These are phyloP conservation scores for Naganishia sp. DNA, from an alignment of 1,284 basidiomycete genomes.

Conservation along the genomic window DNA sequence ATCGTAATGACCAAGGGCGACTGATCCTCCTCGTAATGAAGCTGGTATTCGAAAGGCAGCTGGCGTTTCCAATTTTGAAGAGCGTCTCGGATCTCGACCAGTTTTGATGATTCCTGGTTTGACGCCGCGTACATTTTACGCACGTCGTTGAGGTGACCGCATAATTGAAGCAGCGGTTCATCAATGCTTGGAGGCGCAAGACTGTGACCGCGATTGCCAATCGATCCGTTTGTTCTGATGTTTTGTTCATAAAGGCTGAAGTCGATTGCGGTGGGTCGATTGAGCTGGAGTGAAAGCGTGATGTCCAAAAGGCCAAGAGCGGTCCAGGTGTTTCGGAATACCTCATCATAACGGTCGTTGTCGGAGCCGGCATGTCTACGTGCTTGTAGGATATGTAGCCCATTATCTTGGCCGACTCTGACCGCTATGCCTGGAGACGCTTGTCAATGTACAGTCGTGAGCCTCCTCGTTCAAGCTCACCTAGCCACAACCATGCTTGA, in stretches of 20 bases:
- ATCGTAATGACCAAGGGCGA: conserved; percentile 16
- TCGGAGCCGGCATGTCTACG: conserved; percentile 1
- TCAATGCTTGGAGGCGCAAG: conserved; percentile 5
- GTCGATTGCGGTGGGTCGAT: conserved; percentile 24
- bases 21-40: conserved; percentile 22
- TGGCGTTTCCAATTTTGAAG: conserved; percentile 25
- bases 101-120: background rate
- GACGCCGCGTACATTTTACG: conserved; percentile 28
- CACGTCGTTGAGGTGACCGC: conserved; percentile 14
- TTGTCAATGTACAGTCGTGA: background rate
- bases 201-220: background rate
- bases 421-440: conserved; percentile 22
- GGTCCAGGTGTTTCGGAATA: conserved; percentile 18
- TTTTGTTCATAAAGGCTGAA: conserved; percentile 14
- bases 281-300: conserved; percentile 28
- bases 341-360: background rate
- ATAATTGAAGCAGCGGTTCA: conserved; percentile 9
- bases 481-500: conserved; percentile 31
- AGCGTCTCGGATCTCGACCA: conserved; percentile 21
- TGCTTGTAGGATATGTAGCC: conserved; percentile 9
- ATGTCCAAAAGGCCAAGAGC: conserved; percentile 23
- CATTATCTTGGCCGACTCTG: conserved; percentile 26
- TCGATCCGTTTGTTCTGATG: background rate
- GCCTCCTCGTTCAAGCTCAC: conserved; percentile 1
- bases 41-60: conserved; percentile 13